Evolutionary conservation across 495 filamentous ascomycete species (phyloP).

Genomic region (Sphaerosporella brunnea): DNA sequence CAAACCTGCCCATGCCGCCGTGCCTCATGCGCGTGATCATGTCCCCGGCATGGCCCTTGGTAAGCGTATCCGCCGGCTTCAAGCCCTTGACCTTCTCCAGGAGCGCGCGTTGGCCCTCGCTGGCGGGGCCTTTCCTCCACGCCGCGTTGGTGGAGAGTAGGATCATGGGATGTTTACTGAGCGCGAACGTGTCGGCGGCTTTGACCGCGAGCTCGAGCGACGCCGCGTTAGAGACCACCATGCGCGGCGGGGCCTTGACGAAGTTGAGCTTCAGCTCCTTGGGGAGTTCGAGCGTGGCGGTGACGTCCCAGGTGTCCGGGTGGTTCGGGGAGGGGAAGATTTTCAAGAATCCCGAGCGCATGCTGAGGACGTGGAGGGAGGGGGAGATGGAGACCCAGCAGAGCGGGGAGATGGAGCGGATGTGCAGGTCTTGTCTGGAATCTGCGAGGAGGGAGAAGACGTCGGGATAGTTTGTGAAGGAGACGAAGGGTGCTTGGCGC

Average conservation of each 20-base stretch:
- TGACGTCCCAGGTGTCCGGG: conserved; percentile 23
- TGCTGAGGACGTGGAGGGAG: not conserved
- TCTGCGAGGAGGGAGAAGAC: conserved; percentile 80
- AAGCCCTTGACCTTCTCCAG: not conserved
- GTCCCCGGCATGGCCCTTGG: conserved; percentile 67
- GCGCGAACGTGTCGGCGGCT: conserved; percentile 55
- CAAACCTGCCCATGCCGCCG: conserved; percentile 36
- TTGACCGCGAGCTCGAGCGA: conserved; percentile 57
- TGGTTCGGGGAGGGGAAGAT: not conserved
- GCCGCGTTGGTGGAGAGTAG: conserved; percentile 39
- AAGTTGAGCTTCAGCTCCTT: conserved; percentile 2
- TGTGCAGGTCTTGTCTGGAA: conserved; percentile 53
- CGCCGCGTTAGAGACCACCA: conserved; percentile 36
- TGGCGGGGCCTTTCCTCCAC: conserved; percentile 55
- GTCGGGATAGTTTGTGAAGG: conserved; percentile 76
- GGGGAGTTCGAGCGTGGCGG: conserved; percentile 29
- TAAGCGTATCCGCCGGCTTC: conserved; percentile 38
- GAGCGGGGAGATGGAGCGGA: conserved; percentile 51
- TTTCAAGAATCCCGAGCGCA: not conserved
- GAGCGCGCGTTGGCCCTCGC: conserved; percentile 48
- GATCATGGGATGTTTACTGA: conserved; percentile 38
- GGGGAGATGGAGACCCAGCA: conserved; percentile 59
- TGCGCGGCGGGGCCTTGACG: conserved; percentile 43
- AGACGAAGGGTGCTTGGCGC: conserved; percentile 27
- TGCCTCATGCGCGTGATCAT: conserved; percentile 85